These are phyloP conservation scores for Aphanomyces invadans DNA, from an alignment of 352 stramenopile genomes.

Conservation along the genomic window DNA sequence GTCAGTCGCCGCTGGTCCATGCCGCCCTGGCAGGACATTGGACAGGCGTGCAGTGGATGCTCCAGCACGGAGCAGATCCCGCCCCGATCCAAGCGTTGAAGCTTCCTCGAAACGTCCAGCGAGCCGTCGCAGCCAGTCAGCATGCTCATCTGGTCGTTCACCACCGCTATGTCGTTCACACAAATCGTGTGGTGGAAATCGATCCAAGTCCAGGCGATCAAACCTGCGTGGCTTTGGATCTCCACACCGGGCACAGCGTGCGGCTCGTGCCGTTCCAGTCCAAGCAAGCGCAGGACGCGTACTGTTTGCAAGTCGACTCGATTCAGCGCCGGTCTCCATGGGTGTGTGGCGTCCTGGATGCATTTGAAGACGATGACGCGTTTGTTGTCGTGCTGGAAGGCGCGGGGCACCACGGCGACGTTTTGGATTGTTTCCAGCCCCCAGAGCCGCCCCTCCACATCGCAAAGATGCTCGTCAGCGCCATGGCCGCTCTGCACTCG, in stretches of 20 bases:
- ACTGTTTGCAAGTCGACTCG: neutral
- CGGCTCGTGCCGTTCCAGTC: neutral
- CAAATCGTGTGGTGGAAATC: neutral
- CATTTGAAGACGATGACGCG: neutral
- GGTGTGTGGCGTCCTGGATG: slow-evolving; percentile 2
- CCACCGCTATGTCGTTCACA: neutral
- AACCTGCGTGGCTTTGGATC: neutral
- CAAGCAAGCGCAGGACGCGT: neutral
- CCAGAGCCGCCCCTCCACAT: neutral
- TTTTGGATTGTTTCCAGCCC: neutral
- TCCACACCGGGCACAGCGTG: neutral
- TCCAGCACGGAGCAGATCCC: neutral
- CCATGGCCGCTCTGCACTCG: neutral
- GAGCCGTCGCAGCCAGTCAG: neutral
- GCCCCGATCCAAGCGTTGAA: neutral
- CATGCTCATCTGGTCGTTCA: neutral
- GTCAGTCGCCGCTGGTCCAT: slow-evolving; percentile 17
- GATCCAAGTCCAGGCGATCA: too few species aligned
- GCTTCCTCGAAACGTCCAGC: neutral
- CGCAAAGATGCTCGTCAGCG: neutral
- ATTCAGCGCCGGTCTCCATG: neutral
- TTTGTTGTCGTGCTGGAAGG: slow-evolving; percentile 1
- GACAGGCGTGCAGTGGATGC: slow-evolving; percentile 15
- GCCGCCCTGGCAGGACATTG: neutral
- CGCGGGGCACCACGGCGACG: neutral